A percentile compares a stretch with the other conserved stretches of the same genome.
These are phyloP conservation scores for Nakazawaea ambrosiae DNA, from an alignment of 805 yeast species.

Conservation along the genomic window DNA sequence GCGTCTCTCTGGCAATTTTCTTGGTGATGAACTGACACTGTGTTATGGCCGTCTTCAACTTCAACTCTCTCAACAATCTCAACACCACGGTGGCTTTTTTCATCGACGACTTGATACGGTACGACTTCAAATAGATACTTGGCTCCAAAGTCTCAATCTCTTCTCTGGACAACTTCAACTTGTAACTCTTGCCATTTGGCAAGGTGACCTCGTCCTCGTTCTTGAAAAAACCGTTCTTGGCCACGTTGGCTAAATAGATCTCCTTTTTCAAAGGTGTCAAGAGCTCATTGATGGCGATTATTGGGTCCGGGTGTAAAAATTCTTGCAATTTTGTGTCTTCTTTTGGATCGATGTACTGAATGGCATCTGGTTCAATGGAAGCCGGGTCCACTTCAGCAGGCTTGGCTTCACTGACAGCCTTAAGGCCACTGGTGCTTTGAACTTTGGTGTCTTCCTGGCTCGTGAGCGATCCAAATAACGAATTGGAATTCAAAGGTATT, in stretches of 20 bases:
- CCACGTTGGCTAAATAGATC: conserved; percentile 56
- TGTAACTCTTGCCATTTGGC: conserved; percentile 40
- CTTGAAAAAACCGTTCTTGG: conserved; percentile 60
- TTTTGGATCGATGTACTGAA: conserved; percentile 20
- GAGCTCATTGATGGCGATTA: conserved; percentile 45
- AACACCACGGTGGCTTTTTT: conserved; percentile 81
- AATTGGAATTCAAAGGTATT: background rate
- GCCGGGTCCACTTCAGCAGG: background rate
- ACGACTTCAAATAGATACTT: conserved; percentile 72
- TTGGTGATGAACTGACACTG: conserved; percentile 81
- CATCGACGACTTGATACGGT: conserved; percentile 78
- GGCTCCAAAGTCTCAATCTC: conserved; percentile 85
- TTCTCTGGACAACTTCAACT: conserved; percentile 47
- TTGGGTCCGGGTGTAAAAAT: conserved; percentile 43
- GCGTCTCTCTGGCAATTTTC: conserved; percentile 73
- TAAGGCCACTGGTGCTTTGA: background rate
- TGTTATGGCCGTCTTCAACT: conserved; percentile 74
- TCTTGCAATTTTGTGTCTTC: conserved; percentile 36
- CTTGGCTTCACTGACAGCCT: too few species aligned
- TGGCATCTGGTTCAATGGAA: background rate
- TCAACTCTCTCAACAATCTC: conserved; percentile 66
- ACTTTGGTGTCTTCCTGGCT: background rate
- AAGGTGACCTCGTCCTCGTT: conserved; percentile 45
- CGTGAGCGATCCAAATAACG: conserved; percentile 1
- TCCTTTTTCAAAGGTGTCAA: conserved; percentile 66